Evolutionary conservation across 257 asterid genomes (phyloP).

Genomic region (Penstemon eatonii): DNA sequence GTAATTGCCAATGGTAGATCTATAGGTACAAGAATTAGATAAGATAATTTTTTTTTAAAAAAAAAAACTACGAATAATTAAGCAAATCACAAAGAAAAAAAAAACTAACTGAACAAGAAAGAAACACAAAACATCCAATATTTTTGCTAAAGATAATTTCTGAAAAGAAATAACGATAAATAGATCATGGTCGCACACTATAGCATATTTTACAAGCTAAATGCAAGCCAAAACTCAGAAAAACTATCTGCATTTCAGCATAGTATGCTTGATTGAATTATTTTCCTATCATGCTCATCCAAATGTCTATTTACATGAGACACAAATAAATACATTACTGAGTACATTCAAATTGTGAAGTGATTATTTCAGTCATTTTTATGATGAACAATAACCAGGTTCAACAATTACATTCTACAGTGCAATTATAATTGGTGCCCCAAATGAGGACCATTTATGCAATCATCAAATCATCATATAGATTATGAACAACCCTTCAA

Average conservation of each 20-base stretch:
- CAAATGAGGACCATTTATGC: too few species aligned
- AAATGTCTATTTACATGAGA: neutral
- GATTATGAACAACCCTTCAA: neutral
- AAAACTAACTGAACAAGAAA: neutral
- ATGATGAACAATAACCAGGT: neutral
- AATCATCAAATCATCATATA: too few species aligned
- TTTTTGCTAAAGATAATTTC: neutral
- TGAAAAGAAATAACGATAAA: neutral
- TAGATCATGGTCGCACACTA: neutral
- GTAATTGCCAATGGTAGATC: neutral
- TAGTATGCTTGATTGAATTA: neutral
- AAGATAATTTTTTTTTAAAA: too few species aligned
- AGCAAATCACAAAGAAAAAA: neutral
- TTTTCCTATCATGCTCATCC: neutral
- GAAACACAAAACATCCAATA: neutral
- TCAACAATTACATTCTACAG: slow-evolving; percentile 6
- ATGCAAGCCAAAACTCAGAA: neutral
- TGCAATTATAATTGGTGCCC: neutral
- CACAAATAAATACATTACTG: neutral
- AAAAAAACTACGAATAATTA: neutral
- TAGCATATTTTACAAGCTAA: neutral
- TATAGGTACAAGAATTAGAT: too few species aligned
- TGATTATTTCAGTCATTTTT: slow-evolving; percentile 1
- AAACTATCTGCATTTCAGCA: neutral
- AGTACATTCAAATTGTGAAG: slow-evolving; percentile 10